phyloP scores from a whole-genome alignment of 2,329 filamentous ascomycete genomes.

The Xylaria sp. region DNA sequence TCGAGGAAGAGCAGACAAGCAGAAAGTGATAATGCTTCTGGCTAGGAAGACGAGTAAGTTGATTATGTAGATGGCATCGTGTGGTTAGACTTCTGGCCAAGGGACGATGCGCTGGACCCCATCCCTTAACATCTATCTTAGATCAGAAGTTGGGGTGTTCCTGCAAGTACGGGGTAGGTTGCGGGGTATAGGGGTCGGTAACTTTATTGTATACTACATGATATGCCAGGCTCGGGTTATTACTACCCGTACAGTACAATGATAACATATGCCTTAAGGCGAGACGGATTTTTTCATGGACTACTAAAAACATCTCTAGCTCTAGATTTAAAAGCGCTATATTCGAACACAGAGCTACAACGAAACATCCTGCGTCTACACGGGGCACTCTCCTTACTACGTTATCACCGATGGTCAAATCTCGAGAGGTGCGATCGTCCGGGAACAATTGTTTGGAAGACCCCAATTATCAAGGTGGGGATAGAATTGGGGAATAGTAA shows the following conservation, averaged over 20 bases:
- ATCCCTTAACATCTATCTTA: not conserved
- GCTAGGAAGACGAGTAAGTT: not conserved
- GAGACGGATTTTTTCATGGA: not conserved
- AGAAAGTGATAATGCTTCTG: not conserved
- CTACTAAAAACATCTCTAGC: no score
- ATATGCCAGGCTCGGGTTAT: not conserved
- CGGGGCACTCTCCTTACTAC: not conserved
- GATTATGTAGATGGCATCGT: not conserved
- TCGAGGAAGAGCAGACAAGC: slow-evolving; percentile 17
- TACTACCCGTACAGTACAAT: not conserved
- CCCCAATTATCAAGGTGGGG: slow-evolving; percentile 15
- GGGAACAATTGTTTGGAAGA: slow-evolving; percentile 14
- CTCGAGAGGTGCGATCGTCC: no score
- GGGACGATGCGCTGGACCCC: not conserved
- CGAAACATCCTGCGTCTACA: not conserved
- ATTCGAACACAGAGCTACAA: not conserved
- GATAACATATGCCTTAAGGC: not conserved
- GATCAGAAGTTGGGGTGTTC: not conserved
- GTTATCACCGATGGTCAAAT: not conserved
- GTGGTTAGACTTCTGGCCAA: not conserved
- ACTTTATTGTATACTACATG: not conserved
- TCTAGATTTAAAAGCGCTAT: not conserved
- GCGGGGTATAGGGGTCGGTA: slow-evolving; percentile 24
- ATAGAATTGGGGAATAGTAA: not conserved
- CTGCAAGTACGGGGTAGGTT: slow-evolving; percentile 9